Base-by-base conservation (phyloP, 306 rosid genomes). In the Hylodesmum podocarpum region DNA sequence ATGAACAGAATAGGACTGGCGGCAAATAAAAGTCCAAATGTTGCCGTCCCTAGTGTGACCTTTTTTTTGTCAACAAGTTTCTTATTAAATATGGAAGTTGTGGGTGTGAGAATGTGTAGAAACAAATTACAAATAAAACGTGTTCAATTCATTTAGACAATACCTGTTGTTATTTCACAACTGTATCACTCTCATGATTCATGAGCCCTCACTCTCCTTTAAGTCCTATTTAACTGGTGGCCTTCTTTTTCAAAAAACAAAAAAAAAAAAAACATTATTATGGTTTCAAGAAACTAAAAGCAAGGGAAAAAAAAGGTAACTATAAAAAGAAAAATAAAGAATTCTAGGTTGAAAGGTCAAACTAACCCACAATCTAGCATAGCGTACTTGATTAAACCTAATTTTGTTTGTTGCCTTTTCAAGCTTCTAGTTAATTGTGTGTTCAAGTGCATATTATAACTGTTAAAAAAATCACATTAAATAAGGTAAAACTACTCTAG, bases 111-210 rank as follows among this genome's bases (percentile, higher is more conserved):
- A 6, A 13, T 65, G 39, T 27, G 6, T 14, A 58, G 61, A 76
- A 68, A 37, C 70, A 21, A 62, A 47, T n/a, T n/a, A n/a, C 12
- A 36, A 59, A 11, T 8, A 37, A 59, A 76, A 83, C 82, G 85
- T 78, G 92, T 91, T 78, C 96, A 91, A 62, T 91, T 89, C 89
- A 89, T 72, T 18, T 87, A 73, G 93, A 76, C 93, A 59, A 3
- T 64, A 59, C 0, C 13, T 28, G 14, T 66, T 53, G 19, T 46
- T 27, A 11, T 76, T 76, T 64, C 25, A 34, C 81, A 36, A n/a
- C 66, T 36, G 53, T 27, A 18, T 36, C 37, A 14, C 4, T 62
- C 39, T 61, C 43, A 64, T 11, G 5, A 10, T 11, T 8, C 27
- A 27, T 9, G 14, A 1, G 8, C n/a, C n/a, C n/a, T n/a, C n/a